Evolutionary conservation across 805 yeast genomes (phyloP).

Genomic region (Zygosaccharomyces siamensis): DNA sequence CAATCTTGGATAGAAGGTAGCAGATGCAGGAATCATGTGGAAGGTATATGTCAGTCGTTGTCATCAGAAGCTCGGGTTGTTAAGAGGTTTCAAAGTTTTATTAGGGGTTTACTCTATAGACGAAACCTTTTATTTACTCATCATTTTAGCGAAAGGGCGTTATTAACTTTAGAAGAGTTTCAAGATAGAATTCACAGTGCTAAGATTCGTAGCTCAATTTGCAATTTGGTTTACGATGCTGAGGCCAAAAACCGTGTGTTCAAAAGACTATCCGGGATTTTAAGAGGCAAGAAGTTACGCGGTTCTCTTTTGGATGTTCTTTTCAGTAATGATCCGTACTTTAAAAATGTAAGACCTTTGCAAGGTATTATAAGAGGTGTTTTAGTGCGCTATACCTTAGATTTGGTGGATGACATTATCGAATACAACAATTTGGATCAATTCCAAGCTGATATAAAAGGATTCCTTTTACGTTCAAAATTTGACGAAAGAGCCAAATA

Average conservation of each 20-base stretch:
- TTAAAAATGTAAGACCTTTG: conserved; percentile 25
- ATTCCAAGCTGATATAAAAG: conserved; percentile 56
- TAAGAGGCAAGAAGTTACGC: conserved; percentile 12
- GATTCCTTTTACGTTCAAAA: conserved; percentile 39
- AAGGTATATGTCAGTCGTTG: neutral
- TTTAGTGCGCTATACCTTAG: conserved; percentile 51
- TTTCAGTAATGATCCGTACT: neutral
- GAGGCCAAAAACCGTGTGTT: conserved; percentile 1
- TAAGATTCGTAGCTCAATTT: neutral
- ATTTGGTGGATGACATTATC: conserved; percentile 49
- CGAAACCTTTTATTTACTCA: conserved; percentile 7
- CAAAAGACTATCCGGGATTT: conserved; percentile 11
- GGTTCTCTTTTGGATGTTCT: conserved; percentile 3
- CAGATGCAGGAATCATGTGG: neutral
- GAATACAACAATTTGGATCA: conserved; percentile 39
- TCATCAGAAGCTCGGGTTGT: conserved; percentile 7
- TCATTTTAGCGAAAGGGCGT: neutral
- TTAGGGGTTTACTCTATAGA: conserved; percentile 47
- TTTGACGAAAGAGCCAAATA: conserved; percentile 37
- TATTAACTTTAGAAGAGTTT: neutral
- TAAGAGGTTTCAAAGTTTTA: conserved; percentile 45
- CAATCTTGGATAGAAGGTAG: conserved; percentile 21
- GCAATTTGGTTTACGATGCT: neutral
- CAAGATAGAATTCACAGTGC: neutral
- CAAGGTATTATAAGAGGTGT: conserved; percentile 66